Base-by-base conservation (phyloP, 2,329 filamentous ascomycete genomes). In the Talaromyces sp. region DNA sequence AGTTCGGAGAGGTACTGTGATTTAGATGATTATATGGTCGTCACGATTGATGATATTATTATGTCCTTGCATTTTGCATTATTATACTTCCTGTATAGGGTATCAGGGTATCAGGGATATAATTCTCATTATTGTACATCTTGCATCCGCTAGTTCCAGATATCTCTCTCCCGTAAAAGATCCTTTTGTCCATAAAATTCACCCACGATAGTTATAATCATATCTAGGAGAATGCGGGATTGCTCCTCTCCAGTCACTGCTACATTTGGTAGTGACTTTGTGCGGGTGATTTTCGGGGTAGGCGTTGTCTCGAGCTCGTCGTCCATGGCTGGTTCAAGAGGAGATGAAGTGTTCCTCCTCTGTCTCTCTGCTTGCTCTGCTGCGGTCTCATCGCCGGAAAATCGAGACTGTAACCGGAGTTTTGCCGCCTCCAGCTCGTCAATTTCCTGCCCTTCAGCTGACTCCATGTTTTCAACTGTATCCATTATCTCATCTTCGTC, bases 101-200 rank as follows among this genome's bases (percentile, higher is more conserved):
- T 59, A 59, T 59, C 56, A 11, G 33, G 52, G 56, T 59, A 59
- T 59, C 56, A 59, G 31, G 37, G 11, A 45, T 57, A 41, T 27
- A 37, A 37, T 69, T 57, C 49, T 59, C 52, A 56, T n/a, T 37
- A 37, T 56, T 22, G 37, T 24, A 56, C n/a, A 54, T 43, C 31
- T 3, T 11, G 4, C 14, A 31, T 3, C 8, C 60, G 66, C 52
- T 71, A 72, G 41, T 73, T 68, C 83, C 85, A 87, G 19, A 78
- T 66, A 66, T 89, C 86, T 65, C 92, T 86, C 67, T 89, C 90
- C 71, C 90, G 87, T 58, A 97, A 84, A 68, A 97, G 78, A 76
- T 98, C 94, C 69, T 89, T 85, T 78, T 98, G 94, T 1, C 94
- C 93, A 78, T 93, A 98, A 69, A 91, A 87, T 78, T 97, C 93